A percentile compares a stretch with the other conserved stretches of the same genome.
These are phyloP conservation scores for Fusarium cicatricum DNA, from an alignment of 2,329 filamentous ascomycete genomes.

Conservation along the genomic window DNA sequence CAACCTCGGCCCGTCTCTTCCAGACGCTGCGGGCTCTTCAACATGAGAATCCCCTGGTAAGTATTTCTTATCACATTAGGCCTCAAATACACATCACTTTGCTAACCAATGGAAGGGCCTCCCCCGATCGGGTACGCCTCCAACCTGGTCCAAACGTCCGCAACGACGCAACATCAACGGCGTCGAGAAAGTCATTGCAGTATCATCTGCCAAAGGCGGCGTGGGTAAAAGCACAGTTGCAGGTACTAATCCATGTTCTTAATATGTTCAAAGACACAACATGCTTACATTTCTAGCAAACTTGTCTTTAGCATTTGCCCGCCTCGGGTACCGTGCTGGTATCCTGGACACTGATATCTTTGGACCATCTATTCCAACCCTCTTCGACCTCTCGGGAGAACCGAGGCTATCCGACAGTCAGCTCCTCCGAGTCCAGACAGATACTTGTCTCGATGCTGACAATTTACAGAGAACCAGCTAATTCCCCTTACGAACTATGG, in stretches of 20 bases:
- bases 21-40: conserved; percentile 43
- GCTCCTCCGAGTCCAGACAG: conserved; percentile 38
- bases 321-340: conserved; percentile 80
- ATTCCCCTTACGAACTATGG: conserved; percentile 93
- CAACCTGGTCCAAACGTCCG: conserved; percentile 75
- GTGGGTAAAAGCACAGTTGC: conserved; percentile 96
- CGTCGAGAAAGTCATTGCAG: conserved; percentile 92
- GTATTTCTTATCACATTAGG: background rate
- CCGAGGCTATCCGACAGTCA: conserved; percentile 77
- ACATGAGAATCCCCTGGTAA: conserved; percentile 90
- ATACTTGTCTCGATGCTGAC: conserved; percentile 7
- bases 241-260: conserved; percentile 56
- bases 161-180: conserved; percentile 81
- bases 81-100: background rate
- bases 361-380: conserved; percentile 90
- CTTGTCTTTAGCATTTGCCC: conserved; percentile 85
- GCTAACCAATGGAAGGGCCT: conserved; percentile 69
- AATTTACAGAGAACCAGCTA: conserved; percentile 73
- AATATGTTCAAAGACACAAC: background rate
- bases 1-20: conserved; percentile 49
- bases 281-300: conserved; percentile 64
- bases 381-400: conserved; percentile 83
- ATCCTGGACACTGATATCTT: conserved; percentile 98
- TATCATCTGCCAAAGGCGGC: conserved; percentile 97
- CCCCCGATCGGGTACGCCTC: conserved; percentile 72